phyloP scores from a whole-genome alignment of 805 yeast species.

The Candida maesae region DNA sequence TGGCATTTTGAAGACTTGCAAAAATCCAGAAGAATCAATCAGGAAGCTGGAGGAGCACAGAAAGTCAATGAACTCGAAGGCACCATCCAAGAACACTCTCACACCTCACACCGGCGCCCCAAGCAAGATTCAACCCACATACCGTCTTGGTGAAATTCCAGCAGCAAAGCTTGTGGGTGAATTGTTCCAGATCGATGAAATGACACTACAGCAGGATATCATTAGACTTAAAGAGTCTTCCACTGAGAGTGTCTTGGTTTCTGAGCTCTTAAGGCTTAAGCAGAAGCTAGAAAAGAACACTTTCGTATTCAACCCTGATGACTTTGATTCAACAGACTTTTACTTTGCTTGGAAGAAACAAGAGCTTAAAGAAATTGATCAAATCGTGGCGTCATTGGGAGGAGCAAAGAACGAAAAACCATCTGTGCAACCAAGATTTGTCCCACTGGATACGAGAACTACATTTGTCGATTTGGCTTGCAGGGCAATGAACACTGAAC shows the following conservation, averaged over 20 bases:
- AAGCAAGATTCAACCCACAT: conserved; percentile 39
- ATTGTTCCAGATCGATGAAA: conserved; percentile 46
- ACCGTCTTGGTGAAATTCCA: conserved; percentile 51
- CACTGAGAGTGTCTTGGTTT: conserved; percentile 31
- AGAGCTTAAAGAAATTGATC: conserved; percentile 29
- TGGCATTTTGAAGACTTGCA: conserved; percentile 16
- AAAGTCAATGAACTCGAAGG: conserved; percentile 20
- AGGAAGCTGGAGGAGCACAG: conserved; percentile 42
- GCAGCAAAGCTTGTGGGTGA: conserved; percentile 43
- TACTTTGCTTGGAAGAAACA: conserved; percentile 41
- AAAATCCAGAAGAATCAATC: conserved; percentile 33
- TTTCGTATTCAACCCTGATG: conserved; percentile 29
- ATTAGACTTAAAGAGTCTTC: conserved; percentile 37
- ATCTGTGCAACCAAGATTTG: conserved; percentile 15
- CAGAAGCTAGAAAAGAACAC: conserved; percentile 23
- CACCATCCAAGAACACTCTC: conserved; percentile 24
- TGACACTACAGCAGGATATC: conserved; percentile 53
- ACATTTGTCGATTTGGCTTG: conserved; percentile 38
- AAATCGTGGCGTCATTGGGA: conserved; percentile 1
- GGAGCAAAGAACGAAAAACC: background rate
- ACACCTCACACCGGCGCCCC: background rate
- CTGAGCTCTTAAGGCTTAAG: conserved; percentile 26
- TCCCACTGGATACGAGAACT: conserved; percentile 41
- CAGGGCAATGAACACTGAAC: conserved; percentile 42
- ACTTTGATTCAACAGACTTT: conserved; percentile 33